Conservation (phyloP, 768 basidiomycete species). For the Trametes sanguinea region DNA sequence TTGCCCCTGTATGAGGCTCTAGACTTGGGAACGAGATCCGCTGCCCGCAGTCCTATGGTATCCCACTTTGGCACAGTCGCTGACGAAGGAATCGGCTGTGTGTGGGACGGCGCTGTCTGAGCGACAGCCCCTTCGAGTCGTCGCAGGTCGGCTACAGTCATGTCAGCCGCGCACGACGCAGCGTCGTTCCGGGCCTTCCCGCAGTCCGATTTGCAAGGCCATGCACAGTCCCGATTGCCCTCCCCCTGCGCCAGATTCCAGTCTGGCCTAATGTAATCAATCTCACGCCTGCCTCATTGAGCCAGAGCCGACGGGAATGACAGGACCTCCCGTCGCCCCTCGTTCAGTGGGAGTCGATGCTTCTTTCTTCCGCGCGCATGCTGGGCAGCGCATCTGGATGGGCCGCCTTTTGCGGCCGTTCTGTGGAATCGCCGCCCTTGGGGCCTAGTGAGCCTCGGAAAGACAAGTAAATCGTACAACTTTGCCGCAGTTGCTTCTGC, state of each 20-base stretch:
- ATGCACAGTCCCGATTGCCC: not conserved
- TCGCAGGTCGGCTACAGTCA: not conserved
- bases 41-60: not conserved
- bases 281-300: not conserved
- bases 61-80: not conserved
- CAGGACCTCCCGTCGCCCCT: constrained; percentile 1
- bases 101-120: not conserved
- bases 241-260: not conserved
- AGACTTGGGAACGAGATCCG: not conserved
- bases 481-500: not conserved
- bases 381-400: not conserved
- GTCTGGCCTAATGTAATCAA: not conserved
- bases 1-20: not conserved
- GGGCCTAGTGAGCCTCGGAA: not conserved
- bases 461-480: constrained; percentile 9
- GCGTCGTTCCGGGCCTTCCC: not conserved
- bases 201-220: constrained; percentile 10
- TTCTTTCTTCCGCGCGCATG: constrained; percentile 1
- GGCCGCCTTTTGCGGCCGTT: constrained; percentile 1
- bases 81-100: not conserved
- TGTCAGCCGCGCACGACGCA: constrained; percentile 1
- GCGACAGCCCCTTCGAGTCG: not conserved
- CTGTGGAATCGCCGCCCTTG: not conserved
- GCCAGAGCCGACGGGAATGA: constrained; percentile 5
- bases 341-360: constrained; percentile 4